phyloP scores from a whole-genome alignment of 2,329 filamentous ascomycete genomes.

The Colletotrichum filicis region DNA sequence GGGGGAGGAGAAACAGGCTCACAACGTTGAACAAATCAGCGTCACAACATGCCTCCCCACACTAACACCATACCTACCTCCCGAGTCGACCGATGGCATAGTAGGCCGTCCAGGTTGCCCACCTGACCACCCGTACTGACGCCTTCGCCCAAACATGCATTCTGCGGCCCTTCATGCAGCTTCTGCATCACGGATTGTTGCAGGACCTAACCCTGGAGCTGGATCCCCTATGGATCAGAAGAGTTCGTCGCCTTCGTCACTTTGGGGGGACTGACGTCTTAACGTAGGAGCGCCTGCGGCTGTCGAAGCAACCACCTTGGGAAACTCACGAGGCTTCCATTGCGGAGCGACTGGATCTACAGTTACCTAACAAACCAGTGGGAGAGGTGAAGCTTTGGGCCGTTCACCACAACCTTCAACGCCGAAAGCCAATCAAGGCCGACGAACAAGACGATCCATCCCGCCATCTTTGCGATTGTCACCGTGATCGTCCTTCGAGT shows the following conservation, averaged over 20 bases:
- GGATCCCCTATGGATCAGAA: not conserved
- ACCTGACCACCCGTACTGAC: slow-evolving; percentile 19
- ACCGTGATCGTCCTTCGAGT: slow-evolving; percentile 15
- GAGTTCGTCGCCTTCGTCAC: not conserved
- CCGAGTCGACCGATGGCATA: slow-evolving; percentile 6
- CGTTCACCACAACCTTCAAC: not conserved
- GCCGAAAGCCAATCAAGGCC: not conserved
- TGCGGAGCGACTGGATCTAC: not conserved
- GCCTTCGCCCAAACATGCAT: slow-evolving; percentile 16
- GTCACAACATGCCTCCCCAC: slow-evolving; percentile 22
- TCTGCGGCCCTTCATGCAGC: slow-evolving; percentile 19
- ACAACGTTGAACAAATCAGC: slow-evolving; percentile 20
- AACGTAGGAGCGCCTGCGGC: not conserved
- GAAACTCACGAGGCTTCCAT: not conserved
- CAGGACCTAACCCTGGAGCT: slow-evolving; percentile 18
- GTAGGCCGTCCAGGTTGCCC: not conserved
- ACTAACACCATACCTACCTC: slow-evolving; percentile 21
- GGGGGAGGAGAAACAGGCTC: slow-evolving; percentile 19
- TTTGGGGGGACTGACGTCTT: slow-evolving; percentile 2
- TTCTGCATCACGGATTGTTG: slow-evolving; percentile 20
- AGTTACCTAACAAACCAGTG: not conserved
- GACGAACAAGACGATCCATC: slow-evolving; percentile 4
- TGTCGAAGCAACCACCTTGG: not conserved
- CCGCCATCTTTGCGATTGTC: not conserved
- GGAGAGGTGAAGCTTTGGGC: not conserved